Evolutionary conservation across 495 filamentous ascomycete species (phyloP).

Genomic region (Pyrenopolyporus hunteri): DNA sequence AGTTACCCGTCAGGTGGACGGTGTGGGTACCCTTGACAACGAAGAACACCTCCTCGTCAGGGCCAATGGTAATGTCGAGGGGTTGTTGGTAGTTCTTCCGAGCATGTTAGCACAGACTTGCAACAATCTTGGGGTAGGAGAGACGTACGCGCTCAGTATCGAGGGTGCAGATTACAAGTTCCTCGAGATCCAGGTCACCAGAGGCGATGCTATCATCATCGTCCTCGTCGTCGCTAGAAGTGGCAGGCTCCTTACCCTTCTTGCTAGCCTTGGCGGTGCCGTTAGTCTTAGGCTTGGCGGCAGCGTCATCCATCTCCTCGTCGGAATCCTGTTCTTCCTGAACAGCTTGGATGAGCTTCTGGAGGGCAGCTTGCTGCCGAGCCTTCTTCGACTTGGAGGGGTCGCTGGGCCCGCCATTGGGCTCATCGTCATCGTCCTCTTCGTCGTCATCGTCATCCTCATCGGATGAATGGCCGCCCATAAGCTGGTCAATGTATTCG

Average conservation of each 20-base stretch:
- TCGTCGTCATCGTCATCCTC: conserved; percentile 64
- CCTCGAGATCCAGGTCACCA: conserved; percentile 61
- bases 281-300: conserved; percentile 65
- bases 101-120: conserved; percentile 40
- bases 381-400: conserved; percentile 86
- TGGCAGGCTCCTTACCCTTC: conserved; percentile 84
- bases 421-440: conserved; percentile 66
- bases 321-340: conserved; percentile 58
- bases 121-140: not conserved
- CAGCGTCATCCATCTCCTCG: conserved; percentile 65
- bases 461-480: conserved; percentile 47
- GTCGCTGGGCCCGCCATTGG: conserved; percentile 88
- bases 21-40: conserved; percentile 87
- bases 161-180: conserved; percentile 92
- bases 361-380: conserved; percentile 69
- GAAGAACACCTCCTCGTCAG: conserved; percentile 90
- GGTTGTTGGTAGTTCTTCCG: conserved; percentile 88
- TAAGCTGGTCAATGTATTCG: conserved; percentile 60
- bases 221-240: conserved; percentile 66
- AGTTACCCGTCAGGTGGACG: conserved; percentile 94
- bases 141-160: conserved; percentile 68
- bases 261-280: conserved; percentile 55
- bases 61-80: conserved; percentile 86
- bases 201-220: conserved; percentile 66
- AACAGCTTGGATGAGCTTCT: conserved; percentile 73